phyloP scores from a whole-genome alignment of 2,329 filamentous ascomycete species.

The Phaeosphaeria sp. region DNA sequence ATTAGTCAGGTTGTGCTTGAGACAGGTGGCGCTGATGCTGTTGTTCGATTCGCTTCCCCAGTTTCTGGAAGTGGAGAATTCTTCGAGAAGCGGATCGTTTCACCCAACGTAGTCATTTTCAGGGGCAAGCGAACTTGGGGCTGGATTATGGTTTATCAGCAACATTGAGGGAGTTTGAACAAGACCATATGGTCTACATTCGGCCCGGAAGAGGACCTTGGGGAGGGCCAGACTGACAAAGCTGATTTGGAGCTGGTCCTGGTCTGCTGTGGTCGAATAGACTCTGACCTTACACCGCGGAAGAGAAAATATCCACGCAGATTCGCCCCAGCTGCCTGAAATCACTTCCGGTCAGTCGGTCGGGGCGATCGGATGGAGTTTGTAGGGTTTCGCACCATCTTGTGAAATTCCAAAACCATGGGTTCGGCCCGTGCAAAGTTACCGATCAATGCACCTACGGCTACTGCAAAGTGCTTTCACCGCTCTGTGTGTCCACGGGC shows the following conservation, averaged over 20 bases:
- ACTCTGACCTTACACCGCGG: neutral
- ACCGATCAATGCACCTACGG: slow-evolving; percentile 1
- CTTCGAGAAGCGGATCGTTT: neutral
- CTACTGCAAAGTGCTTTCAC: slow-evolving; percentile 1
- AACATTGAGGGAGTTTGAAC: neutral
- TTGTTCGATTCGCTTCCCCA: neutral
- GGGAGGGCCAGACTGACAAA: neutral
- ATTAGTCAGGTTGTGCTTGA: neutral
- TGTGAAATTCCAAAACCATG: neutral
- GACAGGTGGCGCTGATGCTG: neutral
- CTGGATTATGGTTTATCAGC: neutral
- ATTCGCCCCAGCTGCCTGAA: neutral
- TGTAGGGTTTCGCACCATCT: neutral
- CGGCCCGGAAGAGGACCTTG: neutral
- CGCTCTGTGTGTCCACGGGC: slow-evolving; percentile 2
- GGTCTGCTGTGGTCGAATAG: neutral
- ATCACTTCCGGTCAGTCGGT: slow-evolving; percentile 3
- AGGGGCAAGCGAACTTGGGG: neutral
- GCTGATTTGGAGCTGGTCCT: neutral
- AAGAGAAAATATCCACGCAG: neutral
- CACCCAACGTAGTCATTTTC: neutral
- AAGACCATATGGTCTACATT: neutral
- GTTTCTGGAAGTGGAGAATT: neutral
- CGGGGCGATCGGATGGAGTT: neutral
- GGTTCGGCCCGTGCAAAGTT: neutral